Evolutionary conservation across 2,329 filamentous ascomycete genomes (phyloP), one percentile per base, ranked within the genome.

Genomic region (Colletotrichum cuscutae): DNA sequence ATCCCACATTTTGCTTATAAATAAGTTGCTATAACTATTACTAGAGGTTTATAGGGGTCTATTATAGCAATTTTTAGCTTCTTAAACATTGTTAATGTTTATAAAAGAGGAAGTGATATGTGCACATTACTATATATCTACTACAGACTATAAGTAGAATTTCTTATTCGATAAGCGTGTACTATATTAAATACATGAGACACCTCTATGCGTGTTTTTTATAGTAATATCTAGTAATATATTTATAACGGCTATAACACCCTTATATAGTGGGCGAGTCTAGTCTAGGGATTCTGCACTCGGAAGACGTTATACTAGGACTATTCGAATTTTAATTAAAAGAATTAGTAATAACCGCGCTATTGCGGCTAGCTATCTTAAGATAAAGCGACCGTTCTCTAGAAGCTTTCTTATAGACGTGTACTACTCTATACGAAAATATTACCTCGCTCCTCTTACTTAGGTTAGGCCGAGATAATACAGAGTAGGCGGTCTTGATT

Each of bases 401-500:
- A 5, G 22, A 54, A 9, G 12, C 52, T 54, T 54, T 54, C 9
- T 3, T 4, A 7, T 28, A 54, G 1, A 54, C 52, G 11, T 54
- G 12, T 22, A 12, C 52, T 1, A 54, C 52, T 54, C 24, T 54
- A 13, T 6, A 54, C 26, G 19, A 22, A 1, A 19, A n/a, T 1
- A 9, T 57, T 35, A 4, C 7, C 1, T 12, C 54, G 11, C 13
- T 57, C 54, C 1, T 57, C 28, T 57, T 13, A 3, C 12, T 30
- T 57, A 7, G 3, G 2, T 9, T 3, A 35, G 19, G 28, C 28
- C 13, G 19, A 56, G 61, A n/a, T 22, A 24, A 22, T 58, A 9
- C 13, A 46, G 53, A 65, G 52, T 22, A 65, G 6, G 53, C 22
- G 28, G 53, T 58, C 24, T 65, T 65, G 19, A 65, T 65, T 57